Percentiles rank a stretch among this genome's conserved stretches.
Evolutionary conservation across 2,329 filamentous ascomycete genomes (phyloP).

Genomic region (Hymenoscyphus linearis): DNA sequence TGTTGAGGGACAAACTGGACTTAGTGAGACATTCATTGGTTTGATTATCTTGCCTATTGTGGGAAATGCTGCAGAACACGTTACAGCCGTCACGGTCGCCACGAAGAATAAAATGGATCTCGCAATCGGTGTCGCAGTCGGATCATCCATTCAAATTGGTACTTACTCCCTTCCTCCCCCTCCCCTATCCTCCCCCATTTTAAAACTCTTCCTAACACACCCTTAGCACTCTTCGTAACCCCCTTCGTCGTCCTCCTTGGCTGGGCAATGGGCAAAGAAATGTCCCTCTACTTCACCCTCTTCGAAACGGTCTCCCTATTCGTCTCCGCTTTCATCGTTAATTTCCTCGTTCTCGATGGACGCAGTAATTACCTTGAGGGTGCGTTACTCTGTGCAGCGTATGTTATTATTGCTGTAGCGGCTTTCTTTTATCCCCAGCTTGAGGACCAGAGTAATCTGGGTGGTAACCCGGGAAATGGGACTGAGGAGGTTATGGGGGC

Average conservation of each 20-base stretch:
- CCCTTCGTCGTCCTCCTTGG: conserved; percentile 65
- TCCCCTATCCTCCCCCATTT: not conserved
- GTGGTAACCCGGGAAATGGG: conserved; percentile 22
- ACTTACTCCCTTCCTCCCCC: conserved; percentile 8
- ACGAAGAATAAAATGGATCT: conserved; percentile 74
- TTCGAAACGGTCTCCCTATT: conserved; percentile 88
- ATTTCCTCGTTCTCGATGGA: conserved; percentile 80
- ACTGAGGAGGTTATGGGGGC: conserved; percentile 13
- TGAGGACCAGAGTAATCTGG: conserved; percentile 40
- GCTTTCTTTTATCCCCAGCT: conserved; percentile 61
- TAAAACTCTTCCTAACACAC: conserved; percentile 6
- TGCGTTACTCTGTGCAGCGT: conserved; percentile 59
- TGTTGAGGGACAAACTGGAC: conserved; percentile 43
- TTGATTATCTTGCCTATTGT: conserved; percentile 69
- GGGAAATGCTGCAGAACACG: conserved; percentile 68
- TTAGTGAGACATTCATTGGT: conserved; percentile 65
- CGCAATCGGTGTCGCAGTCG: conserved; percentile 66
- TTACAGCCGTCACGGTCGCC: conserved; percentile 65
- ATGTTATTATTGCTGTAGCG: conserved; percentile 61
- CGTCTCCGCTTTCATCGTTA: conserved; percentile 78
- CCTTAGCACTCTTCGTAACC: conserved; percentile 57
- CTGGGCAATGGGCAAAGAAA: conserved; percentile 63
- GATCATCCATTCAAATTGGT: conserved; percentile 66
- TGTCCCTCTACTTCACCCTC: conserved; percentile 78
- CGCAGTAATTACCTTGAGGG: conserved; percentile 85